Evolutionary conservation across 352 stramenopile species (phyloP).

Genomic region (Saprolegnia parasitica): DNA sequence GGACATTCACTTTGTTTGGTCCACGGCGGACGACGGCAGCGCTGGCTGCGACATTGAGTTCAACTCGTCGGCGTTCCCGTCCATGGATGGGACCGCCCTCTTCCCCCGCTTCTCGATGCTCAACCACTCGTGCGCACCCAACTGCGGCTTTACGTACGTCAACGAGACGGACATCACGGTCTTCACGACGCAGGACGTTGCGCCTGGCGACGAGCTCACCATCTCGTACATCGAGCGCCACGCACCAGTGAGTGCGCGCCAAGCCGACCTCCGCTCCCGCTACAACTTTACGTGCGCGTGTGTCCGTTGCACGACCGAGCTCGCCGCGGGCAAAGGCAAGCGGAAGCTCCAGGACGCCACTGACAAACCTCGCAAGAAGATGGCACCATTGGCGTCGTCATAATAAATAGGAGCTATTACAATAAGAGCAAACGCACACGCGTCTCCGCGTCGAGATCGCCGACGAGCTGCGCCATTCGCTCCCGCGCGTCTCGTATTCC

Average conservation of each 20-base stretch:
- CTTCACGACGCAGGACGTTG: not conserved
- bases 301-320: not conserved
- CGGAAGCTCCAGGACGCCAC: not conserved
- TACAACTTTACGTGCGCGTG: slow-evolving; percentile 21
- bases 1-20: slow-evolving; percentile 13
- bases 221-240: slow-evolving; percentile 20
- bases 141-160: slow-evolving; percentile 7
- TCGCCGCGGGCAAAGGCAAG: not conserved
- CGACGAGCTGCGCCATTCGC: not conserved
- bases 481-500: not conserved
- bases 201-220: slow-evolving; percentile 17
- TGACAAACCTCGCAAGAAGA: not conserved
- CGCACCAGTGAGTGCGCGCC: not conserved
- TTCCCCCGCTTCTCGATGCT: slow-evolving; percentile 25
- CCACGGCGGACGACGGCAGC: not conserved
- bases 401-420: slow-evolving; percentile 22
- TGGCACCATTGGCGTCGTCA: not conserved
- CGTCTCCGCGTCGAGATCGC: not conserved
- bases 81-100: slow-evolving; percentile 3
- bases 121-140: slow-evolving; percentile 24
- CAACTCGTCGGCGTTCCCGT: slow-evolving; percentile 7
- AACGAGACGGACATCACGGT: slow-evolving; percentile 16
- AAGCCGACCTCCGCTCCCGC: slow-evolving; percentile 11
- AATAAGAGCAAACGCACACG: not conserved
- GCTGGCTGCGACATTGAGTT: slow-evolving; percentile 12